Conservation (phyloP, 2,329 filamentous ascomycete species). For the Fusarium drepaniforme region DNA sequence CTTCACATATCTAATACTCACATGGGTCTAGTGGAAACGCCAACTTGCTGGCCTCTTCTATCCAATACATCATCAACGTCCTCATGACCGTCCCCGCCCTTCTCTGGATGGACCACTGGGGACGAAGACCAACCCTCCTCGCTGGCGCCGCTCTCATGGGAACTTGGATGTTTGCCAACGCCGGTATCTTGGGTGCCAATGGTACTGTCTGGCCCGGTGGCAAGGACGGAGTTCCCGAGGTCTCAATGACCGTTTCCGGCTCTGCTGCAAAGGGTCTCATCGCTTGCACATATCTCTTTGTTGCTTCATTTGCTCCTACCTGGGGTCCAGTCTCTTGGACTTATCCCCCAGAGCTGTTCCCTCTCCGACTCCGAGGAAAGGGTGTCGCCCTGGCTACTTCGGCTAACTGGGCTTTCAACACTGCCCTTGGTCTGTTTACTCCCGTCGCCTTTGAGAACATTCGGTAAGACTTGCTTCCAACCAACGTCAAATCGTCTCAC, state of each 20-base stretch:
- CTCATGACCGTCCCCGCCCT: slow-evolving; percentile 82
- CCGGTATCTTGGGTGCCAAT: slow-evolving; percentile 62
- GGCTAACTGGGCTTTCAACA: slow-evolving; percentile 56
- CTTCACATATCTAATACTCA: not conserved
- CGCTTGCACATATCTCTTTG: slow-evolving; percentile 74
- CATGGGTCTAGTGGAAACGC: slow-evolving; percentile 51
- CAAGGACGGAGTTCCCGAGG: slow-evolving; percentile 58
- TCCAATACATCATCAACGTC: slow-evolving; percentile 81
- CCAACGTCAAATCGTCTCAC: not conserved
- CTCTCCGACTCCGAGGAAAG: slow-evolving; percentile 62
- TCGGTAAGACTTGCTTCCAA: slow-evolving; percentile 1
- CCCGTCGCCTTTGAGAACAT: slow-evolving; percentile 44
- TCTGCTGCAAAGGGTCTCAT: slow-evolving; percentile 71
- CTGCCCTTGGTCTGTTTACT: slow-evolving; percentile 51
- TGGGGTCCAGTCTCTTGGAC: slow-evolving; percentile 63
- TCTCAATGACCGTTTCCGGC: slow-evolving; percentile 61
- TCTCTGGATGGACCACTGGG: slow-evolving; percentile 81
- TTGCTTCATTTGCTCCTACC: slow-evolving; percentile 61
- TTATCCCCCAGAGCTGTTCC: slow-evolving; percentile 70
- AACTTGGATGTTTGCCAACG: slow-evolving; percentile 68
- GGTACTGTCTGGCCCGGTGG: slow-evolving; percentile 56
- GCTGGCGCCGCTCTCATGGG: slow-evolving; percentile 76
- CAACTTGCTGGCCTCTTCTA: slow-evolving; percentile 66
- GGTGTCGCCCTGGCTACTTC: slow-evolving; percentile 65
- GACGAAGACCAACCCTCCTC: slow-evolving; percentile 77